phyloP scores from a whole-genome alignment of 2,329 filamentous ascomycete species.

The Fusarium xylarioides region DNA sequence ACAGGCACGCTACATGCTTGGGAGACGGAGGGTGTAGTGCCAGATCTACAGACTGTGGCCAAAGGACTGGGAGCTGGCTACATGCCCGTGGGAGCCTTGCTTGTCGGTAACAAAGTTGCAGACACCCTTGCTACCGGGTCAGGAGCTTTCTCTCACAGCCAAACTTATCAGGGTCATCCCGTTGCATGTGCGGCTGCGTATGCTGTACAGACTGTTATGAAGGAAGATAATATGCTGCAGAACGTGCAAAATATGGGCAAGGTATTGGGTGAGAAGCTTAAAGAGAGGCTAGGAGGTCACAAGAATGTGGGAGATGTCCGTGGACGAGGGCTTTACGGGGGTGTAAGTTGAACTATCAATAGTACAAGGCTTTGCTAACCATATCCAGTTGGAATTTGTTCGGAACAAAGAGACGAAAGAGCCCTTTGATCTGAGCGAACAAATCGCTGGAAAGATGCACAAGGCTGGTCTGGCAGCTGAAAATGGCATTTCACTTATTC shows the following conservation, averaged over 20 bases:
- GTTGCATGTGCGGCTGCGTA: slow-evolving; percentile 51
- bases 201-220: slow-evolving; percentile 46
- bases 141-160: slow-evolving; percentile 62
- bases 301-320: slow-evolving; percentile 34
- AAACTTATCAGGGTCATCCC: slow-evolving; percentile 60
- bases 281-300: slow-evolving; percentile 5
- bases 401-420: slow-evolving; percentile 10
- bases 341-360: background rate
- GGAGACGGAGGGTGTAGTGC: slow-evolving; percentile 64
- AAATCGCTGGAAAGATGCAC: slow-evolving; percentile 16
- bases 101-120: slow-evolving; percentile 15
- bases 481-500: slow-evolving; percentile 13
- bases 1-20: slow-evolving; percentile 70
- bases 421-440: background rate
- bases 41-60: slow-evolving; percentile 72
- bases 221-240: slow-evolving; percentile 21
- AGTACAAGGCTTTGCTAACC: background rate
- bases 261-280: background rate
- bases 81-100: slow-evolving; percentile 22
- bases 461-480: background rate
- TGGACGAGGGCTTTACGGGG: slow-evolving; percentile 34
- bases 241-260: slow-evolving; percentile 17
- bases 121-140: slow-evolving; percentile 17
- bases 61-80: slow-evolving; percentile 65
- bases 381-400: slow-evolving; percentile 21